A percentile compares a stretch with the other conserved stretches of the same genome.
Conservation (phyloP, 805 yeast genomes). For the Starmerella khaoyaiensis region DNA sequence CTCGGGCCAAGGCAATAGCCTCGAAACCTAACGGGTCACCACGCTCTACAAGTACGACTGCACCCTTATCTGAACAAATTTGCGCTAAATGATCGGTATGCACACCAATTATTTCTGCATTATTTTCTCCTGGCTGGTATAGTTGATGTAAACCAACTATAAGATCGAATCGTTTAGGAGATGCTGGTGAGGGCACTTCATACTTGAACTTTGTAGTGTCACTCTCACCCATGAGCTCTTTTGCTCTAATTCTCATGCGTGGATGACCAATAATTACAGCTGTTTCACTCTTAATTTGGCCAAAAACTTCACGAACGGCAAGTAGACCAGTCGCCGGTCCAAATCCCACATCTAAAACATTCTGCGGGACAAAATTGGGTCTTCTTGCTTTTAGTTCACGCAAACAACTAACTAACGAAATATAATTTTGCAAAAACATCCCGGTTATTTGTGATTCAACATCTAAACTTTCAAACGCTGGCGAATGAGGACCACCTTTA, state of each 20-base stretch:
- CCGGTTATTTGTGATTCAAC: constrained; percentile 75
- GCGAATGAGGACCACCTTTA: constrained; percentile 42
- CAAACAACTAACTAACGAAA: constrained; percentile 51
- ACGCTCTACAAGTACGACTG: constrained; percentile 65
- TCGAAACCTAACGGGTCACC: constrained; percentile 89
- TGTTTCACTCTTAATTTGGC: constrained; percentile 51
- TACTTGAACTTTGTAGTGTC: constrained; percentile 39
- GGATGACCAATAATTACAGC: constrained; percentile 57
- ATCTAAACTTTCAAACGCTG: constrained; percentile 26
- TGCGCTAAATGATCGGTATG: constrained; percentile 46
- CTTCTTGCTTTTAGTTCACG: constrained; percentile 48
- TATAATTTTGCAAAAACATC: constrained; percentile 68
- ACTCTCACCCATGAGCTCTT: constrained; percentile 49
- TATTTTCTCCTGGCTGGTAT: constrained; percentile 42
- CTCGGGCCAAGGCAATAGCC: constrained; percentile 77
- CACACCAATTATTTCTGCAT: constrained; percentile 63
- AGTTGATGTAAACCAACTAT: constrained; percentile 76
- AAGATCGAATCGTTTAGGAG: constrained; percentile 52
- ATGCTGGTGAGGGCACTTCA: constrained; percentile 33
- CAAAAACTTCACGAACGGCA: constrained; percentile 75
- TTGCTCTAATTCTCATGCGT: constrained; percentile 73
- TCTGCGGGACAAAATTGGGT: constrained; percentile 44
- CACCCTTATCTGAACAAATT: constrained; percentile 64
- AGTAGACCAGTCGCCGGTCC: constrained; percentile 91
- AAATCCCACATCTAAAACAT: constrained; percentile 64